Evolutionary conservation across 2,329 filamentous ascomycete species (phyloP), one percentile per base, ranked within the genome.

Genomic region (Trichoderma sp.): DNA sequence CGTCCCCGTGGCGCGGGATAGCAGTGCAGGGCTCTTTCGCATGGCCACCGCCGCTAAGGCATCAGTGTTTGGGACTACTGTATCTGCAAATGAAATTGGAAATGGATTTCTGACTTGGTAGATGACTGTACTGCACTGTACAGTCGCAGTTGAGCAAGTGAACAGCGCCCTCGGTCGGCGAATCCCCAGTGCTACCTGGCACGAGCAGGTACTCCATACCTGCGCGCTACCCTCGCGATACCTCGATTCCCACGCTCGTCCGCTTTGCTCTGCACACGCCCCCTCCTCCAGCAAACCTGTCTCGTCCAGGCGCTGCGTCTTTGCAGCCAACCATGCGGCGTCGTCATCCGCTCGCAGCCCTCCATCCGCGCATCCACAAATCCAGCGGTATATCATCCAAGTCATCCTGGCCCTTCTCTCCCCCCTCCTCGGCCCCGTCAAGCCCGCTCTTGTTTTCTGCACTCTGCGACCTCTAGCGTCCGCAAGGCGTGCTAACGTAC

Each of bases 261-360:
- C 16, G 34, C 18, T 46, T 16, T 24, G 14, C 30, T 21, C 28
- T 43, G 39, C 11, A 5, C 51, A 18, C 63, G 8, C 30, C 30
- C 11, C 63, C 54, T 30, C 49, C 21, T 54, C 21, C 28, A 24
- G n/a, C 13, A 49, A 24, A 21, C 11, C 59, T 32, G 30, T 54
- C 39, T 43, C 3, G 18, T 46, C 66, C 30, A 39, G 58, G 16
- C 67, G 39, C 65, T 75, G 76, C 74, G 76, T 73, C 76, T 76
- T 77, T 69, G 71, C 72, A 73, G 72, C 77, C 77, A 78, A 78
- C 77, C 77, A 78, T 75, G 76, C 76, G 73, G 70, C 72, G 71
- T 74, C 77, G 76, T 77, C 76, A 78, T 77, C 76, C 72, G 74
- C 66, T 70, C 67, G 59, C 60, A 64, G 68, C 63, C 49, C 68